Evolutionary conservation across 345 rosid genomes (phyloP), one percentile per base, ranked within the genome.

Genomic region (Clausena lansium): DNA sequence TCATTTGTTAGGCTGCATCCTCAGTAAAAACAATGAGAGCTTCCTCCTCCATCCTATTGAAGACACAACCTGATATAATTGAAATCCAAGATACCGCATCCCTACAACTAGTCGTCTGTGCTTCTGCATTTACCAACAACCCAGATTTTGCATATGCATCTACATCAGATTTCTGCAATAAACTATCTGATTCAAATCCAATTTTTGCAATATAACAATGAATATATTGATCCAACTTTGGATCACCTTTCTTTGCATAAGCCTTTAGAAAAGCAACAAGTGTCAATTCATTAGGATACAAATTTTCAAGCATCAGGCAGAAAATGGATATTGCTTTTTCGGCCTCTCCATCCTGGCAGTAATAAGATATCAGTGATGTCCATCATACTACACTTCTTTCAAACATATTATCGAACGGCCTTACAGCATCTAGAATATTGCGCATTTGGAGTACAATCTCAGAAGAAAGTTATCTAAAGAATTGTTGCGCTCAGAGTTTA

Each of bases 71-170:
- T 9, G 92, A 79, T 47, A 89, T 77, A 6, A 89, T 75, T 0
- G 90, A 86, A 78, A 86, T 89, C 92, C 92, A 89, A 8, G 87
- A 84, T 41, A 91, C 77, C 6, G 87, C 88, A 80, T 89, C 85
- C 58, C 67, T 52, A 39, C 58, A 28, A 24, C 45, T 72, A 35
- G 83, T 81, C 25, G 75, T 67, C 14, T 69, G 78, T 50, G 70
- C 76, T 79, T 85, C 81, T 66, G 91, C 88, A 33, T 68, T 84
- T 1, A 0, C 32, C 35, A 79, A 47, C 27, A 17, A 9, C 22
- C 81, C 86, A 24, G 83, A 81, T 67, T 88, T 86, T 50, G 89
- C 82, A 57, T 86, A 87, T 6, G 85, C 86, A 36, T 85, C 83
- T 28, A 87, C 80, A 73, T 89, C 77, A 62, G 87, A 83, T 73